Evolutionary conservation across 768 basidiomycete genomes (phyloP).

Genomic region (Leccinellum albellum): DNA sequence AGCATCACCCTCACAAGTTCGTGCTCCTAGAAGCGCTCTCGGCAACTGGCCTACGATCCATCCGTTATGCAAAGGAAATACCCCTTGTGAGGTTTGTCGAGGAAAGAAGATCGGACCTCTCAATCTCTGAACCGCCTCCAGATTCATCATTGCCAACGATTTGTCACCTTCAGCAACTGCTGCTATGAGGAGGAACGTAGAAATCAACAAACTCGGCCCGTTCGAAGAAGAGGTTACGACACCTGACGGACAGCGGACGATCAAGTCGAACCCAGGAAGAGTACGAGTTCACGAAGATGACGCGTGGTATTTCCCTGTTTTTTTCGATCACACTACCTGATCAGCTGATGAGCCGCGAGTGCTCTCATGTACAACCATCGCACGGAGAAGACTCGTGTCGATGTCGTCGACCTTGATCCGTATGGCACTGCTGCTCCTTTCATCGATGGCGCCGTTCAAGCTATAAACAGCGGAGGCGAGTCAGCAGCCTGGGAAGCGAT

Average conservation of each 20-base stretch:
- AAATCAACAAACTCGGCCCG: slow-evolving; percentile 67
- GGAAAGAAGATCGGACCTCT: not conserved
- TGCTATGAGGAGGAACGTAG: slow-evolving; percentile 84
- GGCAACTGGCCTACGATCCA: slow-evolving; percentile 91
- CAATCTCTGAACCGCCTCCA: slow-evolving; percentile 43
- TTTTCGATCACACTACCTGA: not conserved
- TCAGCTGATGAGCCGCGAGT: slow-evolving; percentile 37
- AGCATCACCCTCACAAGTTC: slow-evolving; percentile 63
- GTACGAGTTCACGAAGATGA: slow-evolving; percentile 89
- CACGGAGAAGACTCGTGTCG: slow-evolving; percentile 67
- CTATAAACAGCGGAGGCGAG: slow-evolving; percentile 81
- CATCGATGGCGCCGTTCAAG: slow-evolving; percentile 90
- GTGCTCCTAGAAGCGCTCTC: slow-evolving; percentile 90
- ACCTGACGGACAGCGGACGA: slow-evolving; percentile 8
- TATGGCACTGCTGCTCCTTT: slow-evolving; percentile 98
- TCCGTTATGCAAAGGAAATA: slow-evolving; percentile 97
- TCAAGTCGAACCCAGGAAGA: slow-evolving; percentile 38
- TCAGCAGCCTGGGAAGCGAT: not conserved
- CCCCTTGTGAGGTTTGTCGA: slow-evolving; percentile 74
- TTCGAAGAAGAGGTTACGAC: slow-evolving; percentile 21
- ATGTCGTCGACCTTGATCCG: slow-evolving; percentile 96
- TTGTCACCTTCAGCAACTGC: slow-evolving; percentile 76
- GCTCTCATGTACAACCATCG: slow-evolving; percentile 89
- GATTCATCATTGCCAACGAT: slow-evolving; percentile 94
- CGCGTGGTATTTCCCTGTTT: slow-evolving; percentile 65